Evolutionary conservation across 2,329 filamentous ascomycete genomes (phyloP), one percentile per base, ranked within the genome.

Genomic region (Nigrospora osmanthi): DNA sequence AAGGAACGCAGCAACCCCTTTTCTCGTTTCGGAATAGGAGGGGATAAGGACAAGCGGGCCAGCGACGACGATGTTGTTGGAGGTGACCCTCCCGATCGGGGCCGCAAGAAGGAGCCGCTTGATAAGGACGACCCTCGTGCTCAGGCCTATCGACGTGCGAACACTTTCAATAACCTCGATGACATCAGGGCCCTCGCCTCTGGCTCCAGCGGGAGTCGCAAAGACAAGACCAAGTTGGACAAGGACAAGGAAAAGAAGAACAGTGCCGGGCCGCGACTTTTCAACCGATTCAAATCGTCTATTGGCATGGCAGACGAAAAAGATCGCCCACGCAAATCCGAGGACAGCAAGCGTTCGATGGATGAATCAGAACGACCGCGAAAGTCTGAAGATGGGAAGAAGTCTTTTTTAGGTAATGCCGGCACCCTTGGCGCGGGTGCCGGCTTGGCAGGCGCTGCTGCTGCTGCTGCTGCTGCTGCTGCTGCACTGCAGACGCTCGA

Each of bases 371-470:
- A 65, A 19, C 49, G 42, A 12, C 35, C 46, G 19, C 51, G 53
- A 41, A 60, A 58, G 51, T 48, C 54, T 49, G 51, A 60, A 48
- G 52, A 65, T 42, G 56, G 62, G 36, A 62, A 62, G 50, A 66
- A 68, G 62, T 78, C 78, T 83, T 83, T 83, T 82, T 82, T 83
- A 83, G 80, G 66, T 83, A 79, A 76, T 73, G 76, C 80, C 79
- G 79, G 70, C 75, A 83, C 73, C 74, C 71, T 76, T 78, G 79
- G 79, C 79, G 76, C 75, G 72, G 78, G 79, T 83, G 80, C 69
- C 78, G 80, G 80, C 75, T 61, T 76, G 65, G 72, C 69, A 68
- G 71, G 72, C 64, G 70, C 67, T 60, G 71, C 65, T 51, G 65
- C 64, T 57, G 66, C 19, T 23, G 19, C 19, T 23, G 19, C 19